Conservation (phyloP, 352 stramenopile species). For the Phytophthora aleatoria region DNA sequence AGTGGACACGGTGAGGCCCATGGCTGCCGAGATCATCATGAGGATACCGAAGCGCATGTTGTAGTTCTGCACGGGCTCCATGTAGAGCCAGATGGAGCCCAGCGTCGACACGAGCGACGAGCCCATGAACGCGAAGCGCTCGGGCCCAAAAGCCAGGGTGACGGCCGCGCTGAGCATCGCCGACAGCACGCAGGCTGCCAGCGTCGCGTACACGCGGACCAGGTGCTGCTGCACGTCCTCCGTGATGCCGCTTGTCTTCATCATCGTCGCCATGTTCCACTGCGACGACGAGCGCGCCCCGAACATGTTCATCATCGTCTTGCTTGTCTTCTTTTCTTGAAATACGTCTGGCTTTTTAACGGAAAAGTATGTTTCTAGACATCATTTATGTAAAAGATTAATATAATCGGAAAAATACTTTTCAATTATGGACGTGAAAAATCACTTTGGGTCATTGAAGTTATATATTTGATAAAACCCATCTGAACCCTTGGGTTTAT, state of each 20-base stretch:
- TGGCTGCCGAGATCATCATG: constrained; percentile 64
- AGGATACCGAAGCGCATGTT: constrained; percentile 70
- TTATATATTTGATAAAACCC: too few relatives aligned
- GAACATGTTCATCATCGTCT: constrained; percentile 37
- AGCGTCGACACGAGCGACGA: constrained; percentile 56
- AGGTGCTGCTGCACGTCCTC: constrained; percentile 70
- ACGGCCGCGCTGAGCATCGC: constrained; percentile 48
- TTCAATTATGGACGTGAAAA: too few relatives aligned
- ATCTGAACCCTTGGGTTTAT: too few relatives aligned
- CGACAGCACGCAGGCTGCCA: constrained; percentile 61
- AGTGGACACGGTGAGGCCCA: constrained; percentile 73
- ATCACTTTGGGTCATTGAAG: too few relatives aligned
- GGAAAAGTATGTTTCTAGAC: too few relatives aligned
- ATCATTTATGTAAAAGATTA: too few relatives aligned
- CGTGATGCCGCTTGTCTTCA: constrained; percentile 78
- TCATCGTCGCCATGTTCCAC: constrained; percentile 63
- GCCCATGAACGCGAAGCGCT: constrained; percentile 44
- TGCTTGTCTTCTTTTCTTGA: constrained; percentile 4
- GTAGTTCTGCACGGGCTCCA: constrained; percentile 60
- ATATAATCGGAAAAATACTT: too few relatives aligned
- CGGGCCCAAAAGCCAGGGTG: constrained; percentile 45
- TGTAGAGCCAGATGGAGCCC: constrained; percentile 65
- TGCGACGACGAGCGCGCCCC: constrained; percentile 25
- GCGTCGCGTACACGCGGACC: constrained; percentile 73
- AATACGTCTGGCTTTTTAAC: neutral